Evolutionary conservation across 306 rosid genomes (phyloP).

Genomic region (Nissolia schottii): DNA sequence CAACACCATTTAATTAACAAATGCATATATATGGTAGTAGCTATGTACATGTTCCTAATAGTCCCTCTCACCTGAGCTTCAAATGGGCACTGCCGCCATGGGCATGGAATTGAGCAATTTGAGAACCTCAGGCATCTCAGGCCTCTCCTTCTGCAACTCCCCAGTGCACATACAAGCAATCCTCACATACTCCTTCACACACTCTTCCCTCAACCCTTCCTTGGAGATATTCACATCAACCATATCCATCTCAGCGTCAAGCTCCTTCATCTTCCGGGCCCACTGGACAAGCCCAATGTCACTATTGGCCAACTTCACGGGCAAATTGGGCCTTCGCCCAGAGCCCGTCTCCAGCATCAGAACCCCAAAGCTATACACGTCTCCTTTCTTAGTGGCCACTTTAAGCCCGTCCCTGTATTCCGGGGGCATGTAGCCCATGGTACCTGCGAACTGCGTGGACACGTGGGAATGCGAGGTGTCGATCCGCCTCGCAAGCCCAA

Average conservation of each 20-base stretch:
- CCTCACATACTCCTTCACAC: constrained; percentile 55
- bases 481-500: constrained; percentile 77
- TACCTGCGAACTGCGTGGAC: constrained; percentile 81
- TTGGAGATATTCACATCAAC: constrained; percentile 50
- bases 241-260: constrained; percentile 45
- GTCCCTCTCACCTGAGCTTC: not conserved
- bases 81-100: not conserved
- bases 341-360: constrained; percentile 67
- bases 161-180: constrained; percentile 58
- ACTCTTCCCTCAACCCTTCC: constrained; percentile 39
- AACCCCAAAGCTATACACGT: constrained; percentile 83
- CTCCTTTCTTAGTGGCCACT: constrained; percentile 56
- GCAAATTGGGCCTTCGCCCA: constrained; percentile 64
- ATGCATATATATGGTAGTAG: not conserved
- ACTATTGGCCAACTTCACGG: not conserved
- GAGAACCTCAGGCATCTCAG: constrained; percentile 46
- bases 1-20: too few relatives aligned
- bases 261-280: constrained; percentile 57
- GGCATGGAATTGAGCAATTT: constrained; percentile 30
- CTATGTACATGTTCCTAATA: not conserved
- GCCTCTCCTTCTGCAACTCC: constrained; percentile 52
- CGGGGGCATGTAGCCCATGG: constrained; percentile 96
- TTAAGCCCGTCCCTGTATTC: constrained; percentile 65
- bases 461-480: constrained; percentile 55
- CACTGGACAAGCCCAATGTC: constrained; percentile 65